phyloP scores from a whole-genome alignment of 164 flowering plant genomes.

The Sedum album region DNA sequence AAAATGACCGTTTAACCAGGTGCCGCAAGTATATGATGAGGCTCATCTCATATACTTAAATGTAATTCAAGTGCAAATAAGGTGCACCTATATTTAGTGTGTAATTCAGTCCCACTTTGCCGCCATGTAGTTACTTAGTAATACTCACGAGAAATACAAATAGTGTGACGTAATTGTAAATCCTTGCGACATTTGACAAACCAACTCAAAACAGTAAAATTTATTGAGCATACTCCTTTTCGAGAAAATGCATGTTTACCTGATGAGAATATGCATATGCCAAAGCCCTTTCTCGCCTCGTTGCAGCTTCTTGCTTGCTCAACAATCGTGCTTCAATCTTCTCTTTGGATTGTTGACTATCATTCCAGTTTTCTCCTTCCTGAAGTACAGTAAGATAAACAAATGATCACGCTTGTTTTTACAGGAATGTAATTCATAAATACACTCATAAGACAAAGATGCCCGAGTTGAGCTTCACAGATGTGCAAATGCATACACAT shows the following conservation, averaged over 20 bases:
- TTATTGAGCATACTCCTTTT: not conserved
- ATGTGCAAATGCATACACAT: not conserved
- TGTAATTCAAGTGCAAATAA: not conserved
- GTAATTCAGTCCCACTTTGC: not conserved
- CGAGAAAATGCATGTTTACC: constrained; percentile 24
- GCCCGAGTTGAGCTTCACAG: not conserved
- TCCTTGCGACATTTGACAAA: not conserved
- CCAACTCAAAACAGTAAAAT: too few species aligned
- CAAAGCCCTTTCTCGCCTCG: constrained; percentile 64
- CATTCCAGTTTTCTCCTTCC: constrained; percentile 48
- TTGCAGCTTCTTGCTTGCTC: constrained; percentile 55
- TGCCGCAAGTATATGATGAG: too few species aligned
- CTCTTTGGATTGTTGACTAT: constrained; percentile 50
- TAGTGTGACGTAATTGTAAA: too few species aligned
- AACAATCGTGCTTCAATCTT: constrained; percentile 44
- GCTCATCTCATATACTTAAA: not conserved
- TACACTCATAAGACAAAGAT: not conserved
- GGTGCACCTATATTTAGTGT: not conserved
- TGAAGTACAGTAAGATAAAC: not conserved
- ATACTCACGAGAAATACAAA: not conserved
- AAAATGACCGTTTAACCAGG: not conserved
- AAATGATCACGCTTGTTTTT: not conserved
- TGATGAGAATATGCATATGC: constrained; percentile 71
- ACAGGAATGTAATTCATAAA: not conserved
- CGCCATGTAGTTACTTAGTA: not conserved